Percentiles rank a stretch among this genome's conserved stretches.
Evolutionary conservation across 2,329 filamentous ascomycete genomes (phyloP).

Genomic region (Geosmithia flava): DNA sequence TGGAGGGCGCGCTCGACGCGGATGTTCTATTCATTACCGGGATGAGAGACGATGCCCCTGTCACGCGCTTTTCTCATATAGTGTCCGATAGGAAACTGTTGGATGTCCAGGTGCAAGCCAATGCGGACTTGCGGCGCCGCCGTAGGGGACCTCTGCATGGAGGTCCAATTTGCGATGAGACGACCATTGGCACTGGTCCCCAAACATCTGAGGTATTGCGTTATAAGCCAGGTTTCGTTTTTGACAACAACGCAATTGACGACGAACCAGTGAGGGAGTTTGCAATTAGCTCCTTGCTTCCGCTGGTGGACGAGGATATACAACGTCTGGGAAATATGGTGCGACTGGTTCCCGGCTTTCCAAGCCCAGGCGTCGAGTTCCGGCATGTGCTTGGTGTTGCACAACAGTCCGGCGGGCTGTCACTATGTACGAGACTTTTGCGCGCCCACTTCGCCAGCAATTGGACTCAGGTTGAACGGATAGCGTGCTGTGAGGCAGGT

Average conservation of each 20-base stretch:
- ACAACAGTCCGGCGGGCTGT: slow-evolving; percentile 36
- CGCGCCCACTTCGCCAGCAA: slow-evolving; percentile 27
- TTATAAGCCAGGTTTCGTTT: slow-evolving; percentile 25
- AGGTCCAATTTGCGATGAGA: not conserved
- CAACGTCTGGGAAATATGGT: slow-evolving; percentile 37
- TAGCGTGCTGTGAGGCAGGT: slow-evolving; percentile 44
- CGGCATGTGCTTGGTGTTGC: slow-evolving; percentile 44
- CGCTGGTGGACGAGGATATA: slow-evolving; percentile 32
- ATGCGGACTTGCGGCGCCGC: slow-evolving; percentile 11
- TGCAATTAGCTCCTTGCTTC: slow-evolving; percentile 25
- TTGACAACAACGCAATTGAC: slow-evolving; percentile 36
- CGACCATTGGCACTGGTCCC: not conserved
- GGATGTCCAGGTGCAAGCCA: slow-evolving; percentile 36
- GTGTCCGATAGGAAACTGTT: slow-evolving; percentile 38
- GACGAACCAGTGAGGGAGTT: slow-evolving; percentile 24
- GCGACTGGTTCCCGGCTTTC: slow-evolving; percentile 32
- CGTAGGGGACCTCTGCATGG: no score
- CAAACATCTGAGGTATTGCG: slow-evolving; percentile 1
- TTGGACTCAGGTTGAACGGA: slow-evolving; percentile 30
- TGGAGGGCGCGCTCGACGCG: slow-evolving; percentile 23
- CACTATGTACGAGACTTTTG: slow-evolving; percentile 37
- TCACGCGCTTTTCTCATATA: slow-evolving; percentile 39
- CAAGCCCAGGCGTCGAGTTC: slow-evolving; percentile 36
- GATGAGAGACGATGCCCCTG: slow-evolving; percentile 47
- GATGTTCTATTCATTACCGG: slow-evolving; percentile 51